These are phyloP conservation scores for Saccharum officinarum DNA, from an alignment of 176 grass and related monocot genomes.

Conservation along the genomic window DNA sequence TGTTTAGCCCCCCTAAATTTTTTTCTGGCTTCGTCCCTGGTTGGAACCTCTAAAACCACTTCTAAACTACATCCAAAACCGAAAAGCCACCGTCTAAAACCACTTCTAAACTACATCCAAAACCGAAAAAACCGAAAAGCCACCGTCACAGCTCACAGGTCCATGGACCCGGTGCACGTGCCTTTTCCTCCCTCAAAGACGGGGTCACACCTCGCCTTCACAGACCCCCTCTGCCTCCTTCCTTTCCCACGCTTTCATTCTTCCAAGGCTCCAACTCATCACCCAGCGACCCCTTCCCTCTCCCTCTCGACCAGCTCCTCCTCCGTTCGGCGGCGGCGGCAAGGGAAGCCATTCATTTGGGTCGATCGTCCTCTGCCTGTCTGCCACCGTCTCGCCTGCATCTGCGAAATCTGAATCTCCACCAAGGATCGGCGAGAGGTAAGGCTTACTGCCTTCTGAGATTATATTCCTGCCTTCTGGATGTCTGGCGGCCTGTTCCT, in stretches of 20 bases:
- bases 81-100: background rate
- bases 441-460: background rate
- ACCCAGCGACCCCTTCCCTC: background rate
- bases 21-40: no score
- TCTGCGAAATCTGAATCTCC: background rate
- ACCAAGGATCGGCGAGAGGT: conserved; percentile 12
- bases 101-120: background rate
- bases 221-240: background rate
- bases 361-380: background rate
- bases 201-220: background rate
- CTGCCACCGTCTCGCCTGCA: background rate
- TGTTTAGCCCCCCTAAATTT: no score
- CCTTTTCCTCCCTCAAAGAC: background rate
- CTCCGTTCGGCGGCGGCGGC: background rate
- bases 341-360: background rate
- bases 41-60: background rate
- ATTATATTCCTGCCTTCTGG: background rate
- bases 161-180: conserved; percentile 6
- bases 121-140: background rate
- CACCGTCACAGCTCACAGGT: background rate
- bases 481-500: background rate
- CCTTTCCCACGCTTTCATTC: background rate
- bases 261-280: conserved; percentile 2
- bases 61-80: background rate
- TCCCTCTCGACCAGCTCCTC: background rate